Conservation (phyloP, 2,329 filamentous ascomycete genomes). For the Tolypocladium capitatum region DNA sequence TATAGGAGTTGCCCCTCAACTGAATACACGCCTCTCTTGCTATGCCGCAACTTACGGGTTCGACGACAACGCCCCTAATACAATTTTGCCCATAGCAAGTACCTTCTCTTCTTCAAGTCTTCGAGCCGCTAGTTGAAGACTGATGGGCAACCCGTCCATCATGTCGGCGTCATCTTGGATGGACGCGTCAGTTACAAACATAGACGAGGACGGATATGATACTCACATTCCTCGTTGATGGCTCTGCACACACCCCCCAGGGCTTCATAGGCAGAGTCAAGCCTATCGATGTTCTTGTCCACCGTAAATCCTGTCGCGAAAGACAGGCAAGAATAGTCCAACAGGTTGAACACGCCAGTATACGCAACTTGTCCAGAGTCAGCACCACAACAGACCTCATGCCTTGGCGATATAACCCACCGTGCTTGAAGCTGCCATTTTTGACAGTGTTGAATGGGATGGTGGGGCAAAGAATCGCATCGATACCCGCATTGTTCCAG, state of each 20-base stretch:
- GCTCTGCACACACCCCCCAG: conserved; percentile 22
- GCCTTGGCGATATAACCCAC: conserved; percentile 13
- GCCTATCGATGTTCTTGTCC: conserved; percentile 24
- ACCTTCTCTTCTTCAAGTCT: conserved; percentile 28
- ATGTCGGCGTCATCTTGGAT: conserved; percentile 21
- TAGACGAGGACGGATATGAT: background rate
- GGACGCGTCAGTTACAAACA: background rate
- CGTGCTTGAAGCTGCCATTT: conserved; percentile 29
- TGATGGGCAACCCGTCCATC: conserved; percentile 29
- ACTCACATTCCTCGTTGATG: conserved; percentile 30
- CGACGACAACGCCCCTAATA: conserved; percentile 9
- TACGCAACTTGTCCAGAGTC: conserved; percentile 26
- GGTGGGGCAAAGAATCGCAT: conserved; percentile 49
- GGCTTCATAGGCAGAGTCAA: conserved; percentile 16
- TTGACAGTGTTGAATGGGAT: conserved; percentile 30
- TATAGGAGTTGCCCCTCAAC: too few relatives aligned
- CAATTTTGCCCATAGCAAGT: conserved; percentile 16
- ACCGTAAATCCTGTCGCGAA: conserved; percentile 30
- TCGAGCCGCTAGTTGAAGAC: conserved; percentile 28
- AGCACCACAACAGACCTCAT: background rate
- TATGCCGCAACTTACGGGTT: background rate
- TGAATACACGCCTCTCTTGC: too few relatives aligned
- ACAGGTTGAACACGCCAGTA: conserved; percentile 35
- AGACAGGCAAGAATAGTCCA: conserved; percentile 34
- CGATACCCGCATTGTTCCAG: conserved; percentile 36